Base-by-base conservation (phyloP, 73 alveolate species). In the Durusdinium trenchii region DNA sequence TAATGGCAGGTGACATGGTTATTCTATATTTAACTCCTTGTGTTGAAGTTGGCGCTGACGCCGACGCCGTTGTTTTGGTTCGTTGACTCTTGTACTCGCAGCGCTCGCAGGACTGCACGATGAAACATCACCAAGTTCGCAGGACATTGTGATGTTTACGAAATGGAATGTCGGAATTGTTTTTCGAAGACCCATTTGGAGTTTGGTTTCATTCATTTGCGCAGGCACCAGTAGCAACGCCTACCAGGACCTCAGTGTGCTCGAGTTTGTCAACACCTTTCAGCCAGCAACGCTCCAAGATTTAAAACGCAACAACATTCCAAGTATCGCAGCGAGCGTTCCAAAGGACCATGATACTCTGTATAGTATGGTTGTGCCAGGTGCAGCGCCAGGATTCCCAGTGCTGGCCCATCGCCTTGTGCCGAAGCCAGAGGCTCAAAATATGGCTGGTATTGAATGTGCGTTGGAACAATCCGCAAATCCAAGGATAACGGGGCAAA, bases 371-470 rank as follows among this genome's bases (percentile, higher is more conserved):
- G 35, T 35, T 32, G 48, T 5, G 26, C 23, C 10, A 82, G 93
- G 93, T 82, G 69, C 73, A 82, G 93, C 35, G 93, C 93, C 38
- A 46, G 73, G 73, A 82, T 82, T 82, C 93, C 93, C 2, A 82
- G 73, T 30, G 73, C 73, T 3, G 73, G 51, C 10, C 32, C 73
- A 1, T 82, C 73, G 52, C 90, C 90, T 79, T 54, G 61, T 14
- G 86, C 45, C 46, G 52, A n/a, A n/a, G n/a, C n/a, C n/a, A n/a
- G n/a, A n/a, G n/a, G n/a, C n/a, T n/a, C n/a, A n/a, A n/a, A n/a
- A n/a, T n/a, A n/a, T n/a, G n/a, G 67, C 3, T 79, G 67, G 90
- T 64, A 43, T 47, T 26, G 90, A 1, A 5, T 4, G n/a, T 32
- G 7, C 18, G 6, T 12, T 40, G 36, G 42, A 45, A 35, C 48